Evolutionary conservation across 169 alveolate species (phyloP), one percentile per base, ranked within the genome.

Genomic region (Hepatocystis sp.): DNA sequence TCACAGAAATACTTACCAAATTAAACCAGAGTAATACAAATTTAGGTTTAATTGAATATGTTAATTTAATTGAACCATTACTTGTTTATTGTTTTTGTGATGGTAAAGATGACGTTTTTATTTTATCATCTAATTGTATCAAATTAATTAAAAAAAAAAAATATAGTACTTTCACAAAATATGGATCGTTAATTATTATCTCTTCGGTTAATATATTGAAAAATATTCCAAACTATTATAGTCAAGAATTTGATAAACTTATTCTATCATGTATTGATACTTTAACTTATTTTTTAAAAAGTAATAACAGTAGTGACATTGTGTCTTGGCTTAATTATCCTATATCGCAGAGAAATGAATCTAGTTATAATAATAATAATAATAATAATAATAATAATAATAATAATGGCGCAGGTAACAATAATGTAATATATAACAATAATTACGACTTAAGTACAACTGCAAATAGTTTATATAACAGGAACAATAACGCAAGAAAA

Each of bases 201-300:
- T 63, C 89, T 7, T 63, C 84, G n/a, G 46, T 81, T 11, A 68
- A 81, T 42, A 81, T 81, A 49, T 52, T 81, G 42, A 81, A 61
- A 63, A 81, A 81, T 81, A 49, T 81, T 4, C 89, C 89, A 19
- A 81, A 81, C n/a, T 81, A 81, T 63, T 52, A 81, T 46, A 81
- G 89, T 34, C 60, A 51, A 81, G 84, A 81, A 25, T 81, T 81
- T 61, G 84, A 81, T 32, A 60, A 64, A 42, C 64, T 81, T 19
- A 81, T 81, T 23, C 7, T 81, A 30, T 47, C 89, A 4, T 63
- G 89, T 30, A 63, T 81, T 36, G 84, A 81, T 40, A 56, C 84
- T 0, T 25, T 81, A 39, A 81, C 63, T 8, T 60, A 46, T 56
- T 42, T 81, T n/a, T 47, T 81, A 63, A 63, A 66, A 32, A 44